Evolutionary conservation across 257 asterid genomes (phyloP).

Genomic region (Scutellaria barbata): DNA sequence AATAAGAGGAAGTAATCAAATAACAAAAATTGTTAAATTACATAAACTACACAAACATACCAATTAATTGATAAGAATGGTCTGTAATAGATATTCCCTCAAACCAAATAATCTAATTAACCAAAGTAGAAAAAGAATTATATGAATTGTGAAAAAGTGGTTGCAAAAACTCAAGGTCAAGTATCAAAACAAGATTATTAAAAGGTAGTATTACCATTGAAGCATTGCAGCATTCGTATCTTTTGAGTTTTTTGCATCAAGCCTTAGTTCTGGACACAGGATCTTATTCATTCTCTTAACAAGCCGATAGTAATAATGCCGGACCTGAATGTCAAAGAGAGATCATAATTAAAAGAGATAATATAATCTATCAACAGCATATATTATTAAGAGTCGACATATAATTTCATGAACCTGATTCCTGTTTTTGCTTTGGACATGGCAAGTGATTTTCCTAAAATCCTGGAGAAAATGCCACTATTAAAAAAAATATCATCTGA

Average conservation of each 20-base stretch:
- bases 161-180: too few relatives aligned
- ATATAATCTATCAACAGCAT: slow-evolving; percentile 27
- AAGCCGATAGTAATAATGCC: slow-evolving; percentile 91
- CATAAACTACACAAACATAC: too few relatives aligned
- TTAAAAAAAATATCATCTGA: slow-evolving; percentile 21
- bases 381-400: slow-evolving; percentile 4
- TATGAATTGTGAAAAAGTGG: too few relatives aligned
- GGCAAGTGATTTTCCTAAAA: slow-evolving; percentile 79
- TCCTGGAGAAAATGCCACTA: slow-evolving; percentile 52
- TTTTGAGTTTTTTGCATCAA: slow-evolving; percentile 84
- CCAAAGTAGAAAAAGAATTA: too few relatives aligned
- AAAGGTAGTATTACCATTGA: slow-evolving; percentile 61
- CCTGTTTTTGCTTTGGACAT: slow-evolving; percentile 88
- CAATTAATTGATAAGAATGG: too few relatives aligned
- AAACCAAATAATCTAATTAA: too few relatives aligned
- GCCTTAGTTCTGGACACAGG: slow-evolving; percentile 82
- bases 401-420: slow-evolving; percentile 61
- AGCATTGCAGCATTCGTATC: slow-evolving; percentile 95
- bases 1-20: too few relatives aligned
- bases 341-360: slow-evolving; percentile 24
- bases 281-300: slow-evolving; percentile 94
- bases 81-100: too few relatives aligned
- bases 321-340: slow-evolving; percentile 53
- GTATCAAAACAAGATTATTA: not conserved
- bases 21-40: too few relatives aligned